A percentile compares a stretch with the other conserved stretches of the same genome.
Evolutionary conservation across 2,329 filamentous ascomycete genomes (phyloP).

Genomic region (Fusarium guadeloupense): DNA sequence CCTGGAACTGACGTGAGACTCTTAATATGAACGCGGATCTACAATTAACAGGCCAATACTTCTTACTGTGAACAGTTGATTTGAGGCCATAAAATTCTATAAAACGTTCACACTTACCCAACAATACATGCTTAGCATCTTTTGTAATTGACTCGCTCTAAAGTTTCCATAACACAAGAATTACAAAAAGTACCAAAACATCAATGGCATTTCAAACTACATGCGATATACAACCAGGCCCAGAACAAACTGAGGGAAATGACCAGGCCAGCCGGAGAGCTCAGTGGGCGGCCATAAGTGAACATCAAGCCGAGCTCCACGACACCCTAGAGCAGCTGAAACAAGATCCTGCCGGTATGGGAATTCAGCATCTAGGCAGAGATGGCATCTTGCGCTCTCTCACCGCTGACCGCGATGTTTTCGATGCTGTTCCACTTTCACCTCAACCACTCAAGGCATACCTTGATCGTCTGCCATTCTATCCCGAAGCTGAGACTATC

Average conservation of each 20-base stretch:
- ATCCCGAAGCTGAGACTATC: not conserved
- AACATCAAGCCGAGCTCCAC: not conserved
- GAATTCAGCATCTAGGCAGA: not conserved
- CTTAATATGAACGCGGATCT: no score
- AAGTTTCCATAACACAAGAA: no score
- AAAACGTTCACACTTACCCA: no score
- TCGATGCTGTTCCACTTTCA: not conserved
- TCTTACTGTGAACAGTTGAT: no score
- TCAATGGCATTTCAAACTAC: not conserved
- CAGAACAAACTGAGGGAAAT: not conserved
- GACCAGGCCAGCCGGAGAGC: not conserved
- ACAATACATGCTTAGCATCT: no score
- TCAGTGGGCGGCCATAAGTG: not conserved
- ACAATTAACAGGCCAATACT: no score
- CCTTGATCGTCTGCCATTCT: not conserved
- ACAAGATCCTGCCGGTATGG: not conserved
- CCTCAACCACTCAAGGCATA: not conserved
- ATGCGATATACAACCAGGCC: not conserved
- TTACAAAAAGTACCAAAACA: not conserved
- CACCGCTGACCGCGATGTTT: not conserved
- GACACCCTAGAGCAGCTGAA: not conserved
- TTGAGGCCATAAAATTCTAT: no score
- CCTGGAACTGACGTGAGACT: no score
- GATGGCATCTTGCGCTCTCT: constrained; percentile 4
- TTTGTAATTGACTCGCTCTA: no score